Evolutionary conservation across 805 yeast genomes (phyloP), one percentile per base, ranked within the genome.

Genomic region (Kodamaea lidongshanica): DNA sequence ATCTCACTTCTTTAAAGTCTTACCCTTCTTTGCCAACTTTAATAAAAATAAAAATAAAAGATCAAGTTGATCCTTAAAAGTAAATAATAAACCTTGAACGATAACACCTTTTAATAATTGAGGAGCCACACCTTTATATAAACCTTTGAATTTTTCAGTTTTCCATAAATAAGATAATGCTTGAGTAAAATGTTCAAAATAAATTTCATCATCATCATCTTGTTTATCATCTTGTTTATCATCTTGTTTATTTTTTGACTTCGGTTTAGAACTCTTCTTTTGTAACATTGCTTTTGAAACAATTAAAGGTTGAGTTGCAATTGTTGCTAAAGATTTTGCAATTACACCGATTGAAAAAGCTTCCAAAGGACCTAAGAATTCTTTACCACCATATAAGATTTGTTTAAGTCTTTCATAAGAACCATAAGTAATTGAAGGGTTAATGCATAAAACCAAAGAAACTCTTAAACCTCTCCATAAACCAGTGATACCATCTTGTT

Each of bases 391-490:
- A 56, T 57, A 74, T 23, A 80, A 47, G 3, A 72, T 42, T 25
- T 62, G 63, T 48, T 72, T 77, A 42, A 84, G 64, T 41, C 84
- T 69, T 50, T 81, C 87, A 52, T 73, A 80, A 3, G 86, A 67
- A 6, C 94, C 89, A 49, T 84, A 85, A 3, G 95, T 85, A 49
- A 85, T 85, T 22, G 92, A 77, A 3, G 95, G 95, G 56, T 85
- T 85, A 28, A 79, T 62, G 12, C 89, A 84, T 29, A 85, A 67
- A 7, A 84, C 80, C 45, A 84, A 54, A 6, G 85, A 75, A 6
- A 86, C 94, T 52, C 84, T 79, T 34, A 85, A 67, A 0, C 95
- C 95, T 41, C 77, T 70, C 94, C 94, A 85, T 36, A 83, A 71
- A 0, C 89, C 89, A 12, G 68, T 53, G 20, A 76, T 40, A 4